These are phyloP conservation scores for Pyricularia sp. DNA, from an alignment of 2,329 filamentous ascomycete species.

Conservation along the genomic window DNA sequence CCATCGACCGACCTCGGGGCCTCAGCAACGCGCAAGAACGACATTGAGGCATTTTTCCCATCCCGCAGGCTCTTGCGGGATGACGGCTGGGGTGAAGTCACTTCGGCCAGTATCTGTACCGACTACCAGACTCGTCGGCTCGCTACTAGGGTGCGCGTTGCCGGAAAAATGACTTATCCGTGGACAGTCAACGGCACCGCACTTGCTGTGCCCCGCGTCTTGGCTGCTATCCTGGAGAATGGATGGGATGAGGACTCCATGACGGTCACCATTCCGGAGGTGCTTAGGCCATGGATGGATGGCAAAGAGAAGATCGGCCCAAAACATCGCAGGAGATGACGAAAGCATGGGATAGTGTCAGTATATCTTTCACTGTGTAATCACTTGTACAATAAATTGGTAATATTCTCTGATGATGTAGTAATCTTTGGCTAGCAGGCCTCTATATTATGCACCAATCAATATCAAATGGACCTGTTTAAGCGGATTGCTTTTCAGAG, in stretches of 20 bases:
- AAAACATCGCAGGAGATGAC: slow-evolving; percentile 13
- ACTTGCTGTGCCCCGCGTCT: slow-evolving; percentile 77
- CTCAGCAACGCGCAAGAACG: slow-evolving; percentile 75
- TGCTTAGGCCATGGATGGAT: slow-evolving; percentile 77
- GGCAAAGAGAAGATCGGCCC: slow-evolving; percentile 55
- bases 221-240: slow-evolving; percentile 85
- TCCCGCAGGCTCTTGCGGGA: slow-evolving; percentile 48
- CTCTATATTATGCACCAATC: not conserved
- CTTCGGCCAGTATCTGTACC: slow-evolving; percentile 81
- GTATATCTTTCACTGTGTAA: not conserved
- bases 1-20: slow-evolving; percentile 81
- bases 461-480: not conserved
- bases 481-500: no score
- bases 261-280: slow-evolving; percentile 67
- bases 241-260: slow-evolving; percentile 67
- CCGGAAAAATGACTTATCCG: slow-evolving; percentile 59
- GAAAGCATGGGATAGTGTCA: not conserved
- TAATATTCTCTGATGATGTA: not conserved
- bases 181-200: slow-evolving; percentile 94
- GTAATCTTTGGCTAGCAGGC: not conserved
- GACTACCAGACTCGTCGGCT: slow-evolving; percentile 88
- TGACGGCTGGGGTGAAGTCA: slow-evolving; percentile 86
- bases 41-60: slow-evolving; percentile 93
- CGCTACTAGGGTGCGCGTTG: slow-evolving; percentile 59
- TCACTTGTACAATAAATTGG: not conserved